Evolutionary conservation across 495 filamentous ascomycete genomes (phyloP).

Genomic region (Sabuloglossum arenarium): DNA sequence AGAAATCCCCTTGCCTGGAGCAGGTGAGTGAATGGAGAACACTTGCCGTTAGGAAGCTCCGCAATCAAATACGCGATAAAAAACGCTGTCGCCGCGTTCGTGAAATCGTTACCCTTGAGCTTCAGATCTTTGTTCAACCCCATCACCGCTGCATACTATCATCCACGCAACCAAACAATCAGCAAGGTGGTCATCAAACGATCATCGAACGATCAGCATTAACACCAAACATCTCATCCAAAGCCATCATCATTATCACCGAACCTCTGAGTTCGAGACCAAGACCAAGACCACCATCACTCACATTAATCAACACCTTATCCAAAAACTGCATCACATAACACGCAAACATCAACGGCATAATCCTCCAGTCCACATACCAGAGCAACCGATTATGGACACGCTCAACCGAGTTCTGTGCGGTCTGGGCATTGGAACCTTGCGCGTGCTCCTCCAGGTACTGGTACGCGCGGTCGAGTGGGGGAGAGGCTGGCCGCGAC

Average conservation of each 20-base stretch:
- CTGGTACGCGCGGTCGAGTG: conserved; percentile 18
- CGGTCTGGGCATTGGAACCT: conserved; percentile 9
- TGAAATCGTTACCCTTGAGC: conserved; percentile 31
- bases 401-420: neutral
- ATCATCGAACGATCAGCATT: too few species aligned
- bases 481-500: too few species aligned
- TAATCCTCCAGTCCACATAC: conserved; percentile 29
- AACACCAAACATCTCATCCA: neutral
- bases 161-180: too few species aligned
- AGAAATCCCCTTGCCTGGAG: neutral
- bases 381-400: conserved; percentile 19
- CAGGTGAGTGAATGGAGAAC: neutral
- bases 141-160: conserved; percentile 37
- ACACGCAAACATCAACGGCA: conserved; percentile 36
- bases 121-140: conserved; percentile 27
- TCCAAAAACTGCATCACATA: conserved; percentile 48
- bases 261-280: neutral
- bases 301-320: conserved; percentile 40
- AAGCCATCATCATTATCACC: too few species aligned
- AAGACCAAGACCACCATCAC: too few species aligned
- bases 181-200: too few species aligned
- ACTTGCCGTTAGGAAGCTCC: conserved; percentile 30
- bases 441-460: conserved; percentile 16
- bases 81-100: conserved; percentile 31
- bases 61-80: conserved; percentile 33